These are phyloP conservation scores for Cercophora newfieldiana DNA, from an alignment of 495 filamentous ascomycete species.

Conservation along the genomic window DNA sequence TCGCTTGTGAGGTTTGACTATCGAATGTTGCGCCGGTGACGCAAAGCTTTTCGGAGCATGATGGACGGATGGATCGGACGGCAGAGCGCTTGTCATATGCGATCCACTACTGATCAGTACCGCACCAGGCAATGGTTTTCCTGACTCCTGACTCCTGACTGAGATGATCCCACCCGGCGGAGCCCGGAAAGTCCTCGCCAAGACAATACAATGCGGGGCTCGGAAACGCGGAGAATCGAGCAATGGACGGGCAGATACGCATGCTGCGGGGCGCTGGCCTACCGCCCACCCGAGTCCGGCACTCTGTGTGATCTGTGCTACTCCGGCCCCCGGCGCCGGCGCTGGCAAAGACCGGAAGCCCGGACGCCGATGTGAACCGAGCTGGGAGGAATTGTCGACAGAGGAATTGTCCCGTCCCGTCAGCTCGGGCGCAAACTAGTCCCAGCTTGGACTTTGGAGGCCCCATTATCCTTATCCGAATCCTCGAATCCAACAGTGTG, in stretches of 20 bases:
- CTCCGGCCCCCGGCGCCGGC: not conserved
- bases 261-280: not conserved
- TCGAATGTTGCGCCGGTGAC: not conserved
- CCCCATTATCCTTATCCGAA: not conserved
- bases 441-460: not conserved
- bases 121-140: not conserved
- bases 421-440: not conserved
- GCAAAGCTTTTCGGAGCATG: not conserved
- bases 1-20: too few relatives aligned
- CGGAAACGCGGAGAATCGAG: not conserved
- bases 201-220: not conserved
- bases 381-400: not conserved
- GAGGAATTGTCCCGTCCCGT: too few relatives aligned
- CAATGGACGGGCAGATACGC: not conserved
- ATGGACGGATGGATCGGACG: not conserved
- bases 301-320: not conserved
- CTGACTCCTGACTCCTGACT: too few relatives aligned
- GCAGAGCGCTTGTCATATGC: not conserved
- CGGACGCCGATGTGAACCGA: not conserved
- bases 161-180: not conserved
- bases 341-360: not conserved
- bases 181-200: slow-evolving; percentile 1
- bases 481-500: not conserved
- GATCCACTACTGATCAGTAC: not conserved
- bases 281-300: not conserved